Percentiles rank a stretch among this genome's conserved stretches.
Conservation (phyloP, 495 filamentous ascomycete genomes). For the Aspergillus cristatus region DNA sequence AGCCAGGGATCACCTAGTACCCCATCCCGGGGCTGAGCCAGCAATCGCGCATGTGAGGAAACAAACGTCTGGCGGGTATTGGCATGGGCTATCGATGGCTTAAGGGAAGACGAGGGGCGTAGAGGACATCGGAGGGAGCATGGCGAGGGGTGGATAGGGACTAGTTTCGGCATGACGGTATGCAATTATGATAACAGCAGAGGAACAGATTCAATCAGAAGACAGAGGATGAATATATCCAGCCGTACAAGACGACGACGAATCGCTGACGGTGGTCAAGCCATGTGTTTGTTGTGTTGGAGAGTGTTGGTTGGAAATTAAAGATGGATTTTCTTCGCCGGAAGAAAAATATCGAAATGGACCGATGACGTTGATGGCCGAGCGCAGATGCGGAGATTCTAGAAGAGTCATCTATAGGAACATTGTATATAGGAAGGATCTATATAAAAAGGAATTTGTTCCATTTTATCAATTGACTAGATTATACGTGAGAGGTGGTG, state of each 20-base stretch:
- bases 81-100: neutral
- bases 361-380: neutral
- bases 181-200: too few relatives aligned
- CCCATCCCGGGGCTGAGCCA: constrained; percentile 25
- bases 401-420: too few relatives aligned
- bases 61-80: constrained; percentile 14
- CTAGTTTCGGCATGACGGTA: constrained; percentile 25
- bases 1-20: constrained; percentile 20
- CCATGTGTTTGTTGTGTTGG: neutral
- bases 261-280: neutral
- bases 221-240: too few relatives aligned
- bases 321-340: neutral
- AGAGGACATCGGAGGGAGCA: neutral
- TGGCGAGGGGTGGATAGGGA: constrained; percentile 1
- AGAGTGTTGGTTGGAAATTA: neutral
- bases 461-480: too few relatives aligned
- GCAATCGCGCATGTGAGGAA: constrained; percentile 16
- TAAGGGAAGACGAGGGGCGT: too few relatives aligned
- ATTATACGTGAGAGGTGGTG: too few relatives aligned
- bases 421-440: too few relatives aligned
- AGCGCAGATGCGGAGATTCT: neutral
- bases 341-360: neutral
- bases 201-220: neutral
- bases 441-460: too few relatives aligned
- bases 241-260: neutral